Conservation (phyloP, 2,329 filamentous ascomycete species). For the Aspergillus calidoustus region DNA sequence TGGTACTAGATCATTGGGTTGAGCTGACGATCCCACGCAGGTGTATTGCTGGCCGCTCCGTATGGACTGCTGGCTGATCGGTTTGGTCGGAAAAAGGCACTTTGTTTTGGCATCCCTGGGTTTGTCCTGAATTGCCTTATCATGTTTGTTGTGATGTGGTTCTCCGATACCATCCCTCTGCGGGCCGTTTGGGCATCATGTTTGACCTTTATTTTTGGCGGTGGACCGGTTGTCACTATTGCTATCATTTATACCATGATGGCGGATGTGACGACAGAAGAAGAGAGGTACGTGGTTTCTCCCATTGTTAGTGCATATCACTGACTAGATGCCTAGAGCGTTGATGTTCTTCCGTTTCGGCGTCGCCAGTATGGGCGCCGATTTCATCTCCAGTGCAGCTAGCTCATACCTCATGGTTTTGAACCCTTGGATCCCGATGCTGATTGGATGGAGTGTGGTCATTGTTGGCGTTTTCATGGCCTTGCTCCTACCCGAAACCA, state of each 20-base stretch:
- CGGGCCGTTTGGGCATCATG: conserved; percentile 55
- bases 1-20: background rate
- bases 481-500: conserved; percentile 46
- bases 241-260: conserved; percentile 57
- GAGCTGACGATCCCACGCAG: conserved; percentile 22
- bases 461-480: conserved; percentile 39
- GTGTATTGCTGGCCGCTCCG: conserved; percentile 54
- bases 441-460: conserved; percentile 41
- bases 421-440: conserved; percentile 47
- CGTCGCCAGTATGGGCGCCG: conserved; percentile 45
- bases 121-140: conserved; percentile 43
- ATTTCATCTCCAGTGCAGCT: conserved; percentile 44
- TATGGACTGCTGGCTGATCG: conserved; percentile 56
- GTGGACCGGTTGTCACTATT: conserved; percentile 52
- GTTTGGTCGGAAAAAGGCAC: conserved; percentile 52
- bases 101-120: conserved; percentile 49
- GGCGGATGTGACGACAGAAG: conserved; percentile 54
- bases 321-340: conserved; percentile 33
- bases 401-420: conserved; percentile 47
- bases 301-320: background rate
- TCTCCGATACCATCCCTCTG: conserved; percentile 48
- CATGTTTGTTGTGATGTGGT: conserved; percentile 41
- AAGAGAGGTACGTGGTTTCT: conserved; percentile 41
- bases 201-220: conserved; percentile 51
- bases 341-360: conserved; percentile 48